Percentiles rank a stretch among this genome's conserved stretches.
phyloP scores from a whole-genome alignment of 179 eudicot species.

The Vitellaria paradoxa region DNA sequence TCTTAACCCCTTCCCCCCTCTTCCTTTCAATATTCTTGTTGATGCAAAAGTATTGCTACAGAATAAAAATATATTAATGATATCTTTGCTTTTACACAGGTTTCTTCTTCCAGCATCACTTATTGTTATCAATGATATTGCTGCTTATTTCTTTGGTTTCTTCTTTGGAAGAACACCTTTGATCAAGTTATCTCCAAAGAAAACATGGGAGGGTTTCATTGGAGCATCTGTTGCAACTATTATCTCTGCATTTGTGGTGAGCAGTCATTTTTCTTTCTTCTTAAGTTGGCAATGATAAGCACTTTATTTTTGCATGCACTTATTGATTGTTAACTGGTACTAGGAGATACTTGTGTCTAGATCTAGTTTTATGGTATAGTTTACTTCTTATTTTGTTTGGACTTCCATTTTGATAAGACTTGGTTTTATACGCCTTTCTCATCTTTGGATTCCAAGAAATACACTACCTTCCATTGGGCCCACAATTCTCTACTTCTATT shows the following conservation, averaged over 20 bases:
- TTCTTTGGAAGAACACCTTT: slow-evolving; percentile 96
- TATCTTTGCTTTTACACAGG: slow-evolving; percentile 44
- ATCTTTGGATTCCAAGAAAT: too few relatives aligned
- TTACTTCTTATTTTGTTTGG: background rate
- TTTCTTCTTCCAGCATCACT: slow-evolving; percentile 99
- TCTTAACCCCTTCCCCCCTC: background rate
- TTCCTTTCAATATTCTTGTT: background rate
- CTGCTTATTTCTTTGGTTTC: slow-evolving; percentile 92
- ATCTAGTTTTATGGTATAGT: background rate
- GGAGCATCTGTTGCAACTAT: slow-evolving; percentile 90
- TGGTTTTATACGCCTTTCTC: too few relatives aligned
- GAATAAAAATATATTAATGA: background rate
- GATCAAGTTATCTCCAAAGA: slow-evolving; percentile 93
- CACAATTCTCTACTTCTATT: background rate
- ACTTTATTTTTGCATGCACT: background rate
- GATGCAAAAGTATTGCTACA: background rate
- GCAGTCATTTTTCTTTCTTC: slow-evolving; percentile 13
- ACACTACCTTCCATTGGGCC: background rate
- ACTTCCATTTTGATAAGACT: background rate
- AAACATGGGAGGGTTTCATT: slow-evolving; percentile 99
- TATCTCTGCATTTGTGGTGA: slow-evolving; percentile 84
- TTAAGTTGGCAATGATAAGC: background rate
- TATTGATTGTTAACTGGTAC: too few relatives aligned
- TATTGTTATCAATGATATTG: slow-evolving; percentile 88
- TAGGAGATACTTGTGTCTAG: background rate